phyloP scores from a whole-genome alignment of 345 rosid species.

The Eucalyptus polybractea region DNA sequence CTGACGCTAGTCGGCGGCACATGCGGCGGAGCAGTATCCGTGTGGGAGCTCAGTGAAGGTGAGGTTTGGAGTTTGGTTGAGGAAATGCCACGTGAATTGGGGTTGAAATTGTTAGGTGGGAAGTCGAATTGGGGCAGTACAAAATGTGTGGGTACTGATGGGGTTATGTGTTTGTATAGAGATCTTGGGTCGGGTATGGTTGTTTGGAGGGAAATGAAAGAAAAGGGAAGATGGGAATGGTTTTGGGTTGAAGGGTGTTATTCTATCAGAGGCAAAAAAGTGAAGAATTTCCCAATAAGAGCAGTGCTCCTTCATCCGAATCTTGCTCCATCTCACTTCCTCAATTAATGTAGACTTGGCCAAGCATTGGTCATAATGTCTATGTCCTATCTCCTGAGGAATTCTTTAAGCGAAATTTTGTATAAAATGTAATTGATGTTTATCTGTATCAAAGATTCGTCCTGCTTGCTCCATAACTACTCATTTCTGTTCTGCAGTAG shows the following conservation, averaged over 20 bases:
- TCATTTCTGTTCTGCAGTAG: background rate
- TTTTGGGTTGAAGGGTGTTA: constrained; percentile 33
- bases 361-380: background rate
- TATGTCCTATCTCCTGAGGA: background rate
- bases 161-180: constrained; percentile 26
- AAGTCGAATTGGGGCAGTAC: constrained; percentile 23
- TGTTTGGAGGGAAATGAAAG: constrained; percentile 23
- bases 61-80: constrained; percentile 13
- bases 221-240: constrained; percentile 31
- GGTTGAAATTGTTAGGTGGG: constrained; percentile 8
- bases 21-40: background rate
- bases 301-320: constrained; percentile 29
- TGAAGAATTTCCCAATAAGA: constrained; percentile 13
- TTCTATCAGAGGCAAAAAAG: constrained; percentile 3
- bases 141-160: constrained; percentile 26
- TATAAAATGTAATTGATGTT: background rate
- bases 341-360: background rate
- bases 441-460: background rate
- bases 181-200: constrained; percentile 41
- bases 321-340: constrained; percentile 7
- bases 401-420: background rate
- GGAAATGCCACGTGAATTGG: constrained; percentile 23
- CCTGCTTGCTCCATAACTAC: background rate
- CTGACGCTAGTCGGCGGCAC: constrained; percentile 25
- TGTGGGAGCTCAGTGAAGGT: constrained; percentile 25